Evolutionary conservation across 2,329 filamentous ascomycete genomes (phyloP), one percentile per base, ranked within the genome.

Genomic region (Simplicillium sp.): DNA sequence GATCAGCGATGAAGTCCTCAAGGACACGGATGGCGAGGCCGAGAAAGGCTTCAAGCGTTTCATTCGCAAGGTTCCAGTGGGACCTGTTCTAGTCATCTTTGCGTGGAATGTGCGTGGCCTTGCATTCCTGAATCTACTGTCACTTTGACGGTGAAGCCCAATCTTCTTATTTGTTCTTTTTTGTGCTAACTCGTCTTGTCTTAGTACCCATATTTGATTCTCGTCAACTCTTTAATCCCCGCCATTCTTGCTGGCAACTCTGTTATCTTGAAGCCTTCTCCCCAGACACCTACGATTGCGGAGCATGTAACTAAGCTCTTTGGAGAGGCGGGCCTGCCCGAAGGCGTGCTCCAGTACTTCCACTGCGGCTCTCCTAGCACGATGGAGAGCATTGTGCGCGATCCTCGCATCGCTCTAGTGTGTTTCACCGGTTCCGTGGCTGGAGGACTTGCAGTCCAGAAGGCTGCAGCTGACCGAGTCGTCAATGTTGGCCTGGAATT

Each of bases 401-500:
- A 87, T 44, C 84, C 87, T 7, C 75, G 81, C 49, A 76, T 97
- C 47, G 75, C 83, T 40, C 73, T 88, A 29, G 78, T 97, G 39
- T 94, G 87, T 70, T 97, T 97, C 63, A 97, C 90, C 0, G 90
- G 90, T 29, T 95, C 89, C 7, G 87, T 95, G 9, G 83, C 85
- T 11, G 88, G 87, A 41, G 90, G 90, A 13, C 67, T 96, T 40
- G 81, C 86, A 2, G 84, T 96, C 17, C 88, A 95, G 57, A 80
- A 81, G 57, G 86, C 87, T 5, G 89, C 88, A 1, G 75, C 87
- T 17, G 85, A 89, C 54, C 81, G 90, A 31, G 77, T 95, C 38
- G 82, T 94, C 48, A 81, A 82, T 46, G 86, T 97, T 36, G 87
- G 88, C 2, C 73, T 97, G 31, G 90, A 97, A 64, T 79, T 97